Evolutionary conservation across 2,329 filamentous ascomycete genomes (phyloP), one percentile per base, ranked within the genome.

Genomic region (Arthroderma sp.): DNA sequence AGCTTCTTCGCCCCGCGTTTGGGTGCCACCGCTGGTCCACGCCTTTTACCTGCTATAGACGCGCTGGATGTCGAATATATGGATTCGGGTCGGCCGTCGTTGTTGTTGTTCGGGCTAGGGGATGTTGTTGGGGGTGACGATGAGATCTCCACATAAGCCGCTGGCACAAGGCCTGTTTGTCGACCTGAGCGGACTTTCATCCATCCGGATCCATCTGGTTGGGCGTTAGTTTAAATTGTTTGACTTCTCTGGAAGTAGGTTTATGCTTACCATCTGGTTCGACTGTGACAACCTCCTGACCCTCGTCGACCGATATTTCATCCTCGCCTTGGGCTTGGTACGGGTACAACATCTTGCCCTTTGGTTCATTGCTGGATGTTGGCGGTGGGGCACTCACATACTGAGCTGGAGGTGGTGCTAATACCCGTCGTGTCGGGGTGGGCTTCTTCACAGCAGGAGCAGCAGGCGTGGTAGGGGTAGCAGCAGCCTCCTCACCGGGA

Each of bases 1-100:
- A 95, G 72, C 62, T 94, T 94, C 76, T 94, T 95, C 3, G 87
- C 88, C 9, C 88, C 88, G 6, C 88, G 78, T 53, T 81, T 81
- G 3, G 91, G 91, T 9, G 91, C 91, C 4, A 98, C 91, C 0
- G 82, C 87, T 0, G 88, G 88, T 0, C 88, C 88, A 61, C 93
- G 87, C 65, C 93, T 94, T 69, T 88, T 94, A 34, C 61, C 57
- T 29, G 69, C 61, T 6, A 55, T 52, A 0, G 83, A 87, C 4
- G 79, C 78, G 3, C 78, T 79, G 6, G 83, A 88, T 52, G 78
- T 85, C 4, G 87, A 93, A 57, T 86, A 86, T 0, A 77, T 78
- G 6, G 84, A 89, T 33, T 77, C 74, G 0, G 84, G 84, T 2
- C 84, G 78, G 32, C 71, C 68, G 4, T 22, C 15, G 15, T 22